These are phyloP conservation scores for Chytriomyces sp. DNA, from an alignment of 192 early-diverging fungal species.

Conservation along the genomic window DNA sequence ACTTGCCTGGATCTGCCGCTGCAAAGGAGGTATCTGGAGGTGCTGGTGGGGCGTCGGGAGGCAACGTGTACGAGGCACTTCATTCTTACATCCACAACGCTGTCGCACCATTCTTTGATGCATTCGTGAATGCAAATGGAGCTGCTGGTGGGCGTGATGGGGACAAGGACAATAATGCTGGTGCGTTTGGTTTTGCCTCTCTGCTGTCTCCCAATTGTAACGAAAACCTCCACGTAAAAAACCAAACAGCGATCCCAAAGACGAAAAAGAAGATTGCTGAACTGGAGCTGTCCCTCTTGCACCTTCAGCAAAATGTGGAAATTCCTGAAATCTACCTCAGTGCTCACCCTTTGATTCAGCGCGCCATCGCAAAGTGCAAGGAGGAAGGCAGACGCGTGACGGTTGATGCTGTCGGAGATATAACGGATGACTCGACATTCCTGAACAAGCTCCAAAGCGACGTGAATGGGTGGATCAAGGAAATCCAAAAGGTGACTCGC, in stretches of 20 bases:
- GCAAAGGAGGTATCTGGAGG: neutral
- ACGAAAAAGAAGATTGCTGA: constrained; percentile 99
- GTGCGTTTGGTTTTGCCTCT: too few relatives aligned
- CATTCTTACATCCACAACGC: constrained; percentile 92
- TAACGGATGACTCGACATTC: constrained; percentile 80
- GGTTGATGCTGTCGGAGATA: constrained; percentile 70
- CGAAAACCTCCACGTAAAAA: neutral
- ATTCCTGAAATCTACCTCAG: constrained; percentile 90
- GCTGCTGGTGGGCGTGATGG: neutral
- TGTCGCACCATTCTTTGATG: constrained; percentile 95
- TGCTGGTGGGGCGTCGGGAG: neutral
- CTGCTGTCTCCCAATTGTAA: constrained; percentile 7
- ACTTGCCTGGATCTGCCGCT: constrained; percentile 74
- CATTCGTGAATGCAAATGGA: constrained; percentile 74
- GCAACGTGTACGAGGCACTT: constrained; percentile 82
- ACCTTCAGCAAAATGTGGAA: constrained; percentile 97
- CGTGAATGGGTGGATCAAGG: constrained; percentile 98
- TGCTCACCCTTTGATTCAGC: constrained; percentile 82
- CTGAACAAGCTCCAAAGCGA: constrained; percentile 93
- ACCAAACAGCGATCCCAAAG: constrained; percentile 79
- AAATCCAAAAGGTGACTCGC: constrained; percentile 98
- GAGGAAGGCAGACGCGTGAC: constrained; percentile 64
- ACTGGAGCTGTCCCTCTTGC: constrained; percentile 89
- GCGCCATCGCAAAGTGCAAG: constrained; percentile 58
- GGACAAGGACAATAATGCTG: constrained; percentile 76